Base-by-base conservation (phyloP, 2,329 filamentous ascomycete species). In the Talaromyces sp. region DNA sequence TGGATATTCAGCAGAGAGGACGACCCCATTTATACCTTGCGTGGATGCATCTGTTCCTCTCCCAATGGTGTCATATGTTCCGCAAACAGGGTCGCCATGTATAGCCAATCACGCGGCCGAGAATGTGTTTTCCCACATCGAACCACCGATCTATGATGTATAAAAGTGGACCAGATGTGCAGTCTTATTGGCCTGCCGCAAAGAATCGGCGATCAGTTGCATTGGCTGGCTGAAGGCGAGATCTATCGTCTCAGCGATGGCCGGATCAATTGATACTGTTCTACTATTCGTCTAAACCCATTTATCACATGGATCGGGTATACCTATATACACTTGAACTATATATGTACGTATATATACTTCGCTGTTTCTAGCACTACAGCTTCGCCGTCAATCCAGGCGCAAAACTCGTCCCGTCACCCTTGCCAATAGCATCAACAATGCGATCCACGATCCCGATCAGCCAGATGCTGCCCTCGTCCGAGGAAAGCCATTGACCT, bases 391-490 rank as follows among this genome's bases (percentile, higher is more conserved):
- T 63, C 36, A 66, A 67, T 1, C 79, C 82, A 5, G 84, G 83
- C 23, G 85, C 85, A 76, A 87, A 87, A 58, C 76, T 85, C 33
- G 79, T 83, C 3, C 83, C 84, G 59, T 69, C 62, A 0, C 78
- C 80, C 73, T 81, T 67, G 5, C 78, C 73, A 68, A 83, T 76
- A 4, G 75, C 75, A 62, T 75, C 72, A 2, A 89, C 85, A 65
- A 89, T 82, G 63, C 78, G 75, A 76, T 90, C 88, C 2, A 89
- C 80, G 65, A 79, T 83, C 64, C 83, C 76, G 66, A 90, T 70
- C 60, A 89, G 75, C 88, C 88, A 90, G 50, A 80, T 72, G 69
- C 81, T 87, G 0, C 88, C 88, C 67, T 88, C 86, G 64, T 90
- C 85, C 34, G 58, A 60, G 23, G 62, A 59, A 12, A 63, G 52